phyloP scores from a whole-genome alignment of 768 basidiomycete genomes.

The Psilocybe sp. region DNA sequence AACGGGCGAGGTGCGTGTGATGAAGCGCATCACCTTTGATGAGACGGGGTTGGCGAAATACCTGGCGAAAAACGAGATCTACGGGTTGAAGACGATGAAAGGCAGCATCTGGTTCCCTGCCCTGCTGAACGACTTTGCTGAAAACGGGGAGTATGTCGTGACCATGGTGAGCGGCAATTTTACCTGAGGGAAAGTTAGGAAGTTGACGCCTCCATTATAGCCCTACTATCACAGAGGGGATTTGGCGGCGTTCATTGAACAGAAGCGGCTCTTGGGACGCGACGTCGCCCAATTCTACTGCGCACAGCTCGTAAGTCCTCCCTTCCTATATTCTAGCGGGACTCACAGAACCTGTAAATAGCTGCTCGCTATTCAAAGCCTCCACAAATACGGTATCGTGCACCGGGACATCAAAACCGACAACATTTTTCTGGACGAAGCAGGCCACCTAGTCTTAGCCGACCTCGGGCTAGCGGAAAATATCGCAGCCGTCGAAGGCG shows the following conservation, averaged over 20 bases:
- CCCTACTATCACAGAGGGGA: slow-evolving; percentile 24
- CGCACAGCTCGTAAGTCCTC: slow-evolving; percentile 22
- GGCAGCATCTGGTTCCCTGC: slow-evolving; percentile 22
- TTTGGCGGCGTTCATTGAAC: slow-evolving; percentile 18
- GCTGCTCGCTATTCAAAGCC: slow-evolving; percentile 28
- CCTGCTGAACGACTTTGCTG: slow-evolving; percentile 20
- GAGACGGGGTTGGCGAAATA: slow-evolving; percentile 21
- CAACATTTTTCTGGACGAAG: slow-evolving; percentile 29
- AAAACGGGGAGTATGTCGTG: slow-evolving; percentile 20
- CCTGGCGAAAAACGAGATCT: slow-evolving; percentile 20
- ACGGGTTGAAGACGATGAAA: slow-evolving; percentile 19
- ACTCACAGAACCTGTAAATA: slow-evolving; percentile 5
- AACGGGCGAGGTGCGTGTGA: slow-evolving; percentile 19
- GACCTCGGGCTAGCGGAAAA: slow-evolving; percentile 32
- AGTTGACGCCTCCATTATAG: slow-evolving; percentile 6
- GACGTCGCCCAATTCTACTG: slow-evolving; percentile 24
- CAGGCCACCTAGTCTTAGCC: slow-evolving; percentile 31
- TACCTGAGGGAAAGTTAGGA: neutral
- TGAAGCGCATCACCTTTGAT: slow-evolving; percentile 25
- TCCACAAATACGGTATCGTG: slow-evolving; percentile 31
- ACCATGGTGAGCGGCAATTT: slow-evolving; percentile 17
- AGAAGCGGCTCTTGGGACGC: slow-evolving; percentile 20
- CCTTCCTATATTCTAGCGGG: neutral
- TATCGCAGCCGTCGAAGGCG: slow-evolving; percentile 24
- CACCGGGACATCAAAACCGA: slow-evolving; percentile 36